phyloP scores from a whole-genome alignment of 257 asterid genomes.

The Avicennia marina region DNA sequence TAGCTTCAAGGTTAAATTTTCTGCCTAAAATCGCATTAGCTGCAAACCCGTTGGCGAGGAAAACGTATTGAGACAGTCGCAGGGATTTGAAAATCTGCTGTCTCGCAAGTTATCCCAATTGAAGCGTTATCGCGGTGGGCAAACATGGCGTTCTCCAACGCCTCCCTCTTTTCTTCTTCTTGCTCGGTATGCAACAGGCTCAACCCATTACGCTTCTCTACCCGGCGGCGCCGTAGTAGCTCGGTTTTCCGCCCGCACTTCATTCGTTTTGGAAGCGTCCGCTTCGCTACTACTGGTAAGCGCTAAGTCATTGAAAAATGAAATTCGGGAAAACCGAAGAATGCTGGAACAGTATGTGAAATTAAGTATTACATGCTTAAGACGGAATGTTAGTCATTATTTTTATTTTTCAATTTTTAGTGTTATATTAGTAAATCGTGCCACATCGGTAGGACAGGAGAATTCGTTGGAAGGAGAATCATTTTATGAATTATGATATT shows the following conservation, averaged over 20 bases:
- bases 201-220: constrained; percentile 47
- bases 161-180: constrained; percentile 56
- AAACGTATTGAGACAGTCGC: background rate
- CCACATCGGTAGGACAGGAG: no score
- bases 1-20: no score
- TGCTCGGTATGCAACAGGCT: constrained; percentile 44
- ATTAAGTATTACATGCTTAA: no score
- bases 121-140: no score
- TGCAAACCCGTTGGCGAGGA: background rate
- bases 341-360: constrained; percentile 4
- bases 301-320: background rate
- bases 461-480: no score
- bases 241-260: constrained; percentile 31
- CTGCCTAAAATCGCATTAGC: background rate
- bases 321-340: no score
- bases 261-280: constrained; percentile 26
- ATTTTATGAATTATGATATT: no score
- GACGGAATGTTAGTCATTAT: no score
- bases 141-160: constrained; percentile 40
- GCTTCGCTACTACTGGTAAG: constrained; percentile 34
- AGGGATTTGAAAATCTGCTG: background rate
- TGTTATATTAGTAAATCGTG: no score
- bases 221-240: constrained; percentile 38
- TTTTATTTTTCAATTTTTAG: background rate
- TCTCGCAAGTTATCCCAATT: no score